These are phyloP conservation scores for Penicillium arizonense DNA, from an alignment of 495 filamentous ascomycete genomes.

Conservation along the genomic window DNA sequence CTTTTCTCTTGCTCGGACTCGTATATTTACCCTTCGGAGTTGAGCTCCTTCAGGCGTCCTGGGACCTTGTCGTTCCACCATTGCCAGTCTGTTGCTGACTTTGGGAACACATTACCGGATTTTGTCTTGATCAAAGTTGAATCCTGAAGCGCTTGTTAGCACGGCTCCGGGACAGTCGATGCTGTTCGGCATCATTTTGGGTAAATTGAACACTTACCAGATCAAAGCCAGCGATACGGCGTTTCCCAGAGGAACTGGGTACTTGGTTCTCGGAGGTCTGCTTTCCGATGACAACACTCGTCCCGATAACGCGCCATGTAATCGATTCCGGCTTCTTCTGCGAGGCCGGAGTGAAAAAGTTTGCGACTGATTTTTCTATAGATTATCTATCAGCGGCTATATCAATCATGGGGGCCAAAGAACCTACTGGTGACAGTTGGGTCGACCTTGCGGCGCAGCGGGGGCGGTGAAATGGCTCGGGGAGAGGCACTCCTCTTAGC, in stretches of 20 bases:
- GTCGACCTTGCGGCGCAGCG: slow-evolving; percentile 58
- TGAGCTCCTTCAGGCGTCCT: slow-evolving; percentile 57
- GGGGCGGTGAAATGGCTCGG: slow-evolving; percentile 44
- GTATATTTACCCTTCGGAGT: slow-evolving; percentile 63
- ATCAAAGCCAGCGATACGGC: slow-evolving; percentile 86
- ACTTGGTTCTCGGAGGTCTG: slow-evolving; percentile 48
- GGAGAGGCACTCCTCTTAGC: slow-evolving; percentile 37
- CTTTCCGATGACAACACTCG: slow-evolving; percentile 73
- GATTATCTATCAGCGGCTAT: neutral
- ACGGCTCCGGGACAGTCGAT: neutral
- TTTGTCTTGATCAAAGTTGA: slow-evolving; percentile 78
- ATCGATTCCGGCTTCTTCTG: slow-evolving; percentile 79
- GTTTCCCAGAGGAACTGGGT: slow-evolving; percentile 17
- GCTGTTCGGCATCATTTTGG: neutral
- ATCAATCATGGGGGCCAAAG: neutral
- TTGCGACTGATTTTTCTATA: slow-evolving; percentile 65
- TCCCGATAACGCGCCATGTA: slow-evolving; percentile 68
- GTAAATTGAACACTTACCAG: slow-evolving; percentile 54
- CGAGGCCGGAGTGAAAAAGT: slow-evolving; percentile 86
- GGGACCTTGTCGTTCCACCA: slow-evolving; percentile 87
- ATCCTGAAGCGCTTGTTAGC: slow-evolving; percentile 52
- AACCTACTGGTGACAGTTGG: slow-evolving; percentile 71
- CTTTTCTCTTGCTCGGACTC: neutral
- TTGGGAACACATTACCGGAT: slow-evolving; percentile 77
- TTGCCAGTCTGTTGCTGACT: slow-evolving; percentile 78